Evolutionary conservation across 495 filamentous ascomycete genomes (phyloP), one percentile per base, ranked within the genome.

Genomic region (Penicillium canariense): DNA sequence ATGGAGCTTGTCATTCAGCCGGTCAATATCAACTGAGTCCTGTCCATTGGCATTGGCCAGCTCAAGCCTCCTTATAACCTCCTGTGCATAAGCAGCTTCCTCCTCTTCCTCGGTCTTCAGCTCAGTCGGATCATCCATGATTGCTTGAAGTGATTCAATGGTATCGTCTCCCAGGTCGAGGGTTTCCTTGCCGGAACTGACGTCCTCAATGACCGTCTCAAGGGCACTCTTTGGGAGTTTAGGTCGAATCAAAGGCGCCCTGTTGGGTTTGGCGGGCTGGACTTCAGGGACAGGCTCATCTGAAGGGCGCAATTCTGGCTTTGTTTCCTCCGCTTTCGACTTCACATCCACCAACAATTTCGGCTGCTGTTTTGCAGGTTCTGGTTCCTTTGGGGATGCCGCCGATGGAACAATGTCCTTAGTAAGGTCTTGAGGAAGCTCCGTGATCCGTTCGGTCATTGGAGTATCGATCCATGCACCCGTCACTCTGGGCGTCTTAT

Each of bases 81-180:
- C 61, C 32, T 72, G 59, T 53, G 72, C 65, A 35, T 70, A 74
- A 5, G 67, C 68, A 5, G 59, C 67, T 18, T 73, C 73, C 4
- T 72, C 68, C 42, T 70, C 66, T 44, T 67, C 68, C 34, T 77
- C 72, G 3, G 54, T 56, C 48, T 75, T 75, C 45, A 68, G 32
- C 46, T 62, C 72, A 38, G 44, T 64, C 42, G 59, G 66, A 32
- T 77, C 70, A 25, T 75, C 65, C 31, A 86, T 65, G 11, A 87
- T 69, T 17, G 78, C 74, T 55, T 86, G 78, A 2, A 87, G 75
- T 23, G 83, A 87, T 44, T 84, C 75, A 39, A 88, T 79, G 1
- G 83, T 87, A 46, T 81, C 79, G 28, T 87, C 82, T 23, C 83
- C 81, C 10, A 81, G 61, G 15, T 72, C 70, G 10, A 80, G 64